Percentiles rank a stretch among this genome's conserved stretches.
Conservation (phyloP, 805 yeast genomes). For the Nakazawaea ambrosiae region DNA sequence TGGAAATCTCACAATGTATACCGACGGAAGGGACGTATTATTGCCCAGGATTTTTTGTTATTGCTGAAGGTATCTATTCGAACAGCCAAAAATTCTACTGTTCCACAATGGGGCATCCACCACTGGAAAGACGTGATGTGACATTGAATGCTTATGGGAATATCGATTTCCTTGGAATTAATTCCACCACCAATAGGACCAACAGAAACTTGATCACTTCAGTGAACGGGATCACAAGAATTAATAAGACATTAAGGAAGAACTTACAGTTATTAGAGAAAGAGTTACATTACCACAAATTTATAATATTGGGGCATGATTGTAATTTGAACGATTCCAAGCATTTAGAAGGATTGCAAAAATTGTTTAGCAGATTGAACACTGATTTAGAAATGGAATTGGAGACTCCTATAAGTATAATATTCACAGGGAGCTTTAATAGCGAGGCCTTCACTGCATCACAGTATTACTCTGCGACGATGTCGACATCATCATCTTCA, state of each 20-base stretch:
- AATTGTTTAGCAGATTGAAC: constrained; percentile 50
- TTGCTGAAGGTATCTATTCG: constrained; percentile 82
- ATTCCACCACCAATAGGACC: constrained; percentile 6
- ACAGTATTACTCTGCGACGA: constrained; percentile 32
- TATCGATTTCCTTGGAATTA: constrained; percentile 46
- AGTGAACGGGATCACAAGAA: constrained; percentile 30
- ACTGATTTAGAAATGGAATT: constrained; percentile 31
- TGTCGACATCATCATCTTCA: constrained; percentile 43
- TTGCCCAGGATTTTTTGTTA: constrained; percentile 67
- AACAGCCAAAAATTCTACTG: constrained; percentile 69
- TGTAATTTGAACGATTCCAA: constrained; percentile 54
- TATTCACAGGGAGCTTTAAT: constrained; percentile 76
- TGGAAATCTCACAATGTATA: constrained; percentile 56
- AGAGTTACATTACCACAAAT: constrained; percentile 45
- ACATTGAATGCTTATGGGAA: constrained; percentile 72
- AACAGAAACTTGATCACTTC: constrained; percentile 7
- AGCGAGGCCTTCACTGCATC: constrained; percentile 58
- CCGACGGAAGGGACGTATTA: constrained; percentile 62
- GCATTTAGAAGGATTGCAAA: constrained; percentile 57
- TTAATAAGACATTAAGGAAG: constrained; percentile 53
- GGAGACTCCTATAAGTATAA: constrained; percentile 54
- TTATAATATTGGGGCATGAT: constrained; percentile 72
- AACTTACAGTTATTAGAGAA: constrained; percentile 52
- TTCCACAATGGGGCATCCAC: constrained; percentile 77
- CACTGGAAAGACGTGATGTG: constrained; percentile 66